These are phyloP conservation scores for Jamesozyma hellenica DNA, from an alignment of 805 yeast species.

Conservation along the genomic window DNA sequence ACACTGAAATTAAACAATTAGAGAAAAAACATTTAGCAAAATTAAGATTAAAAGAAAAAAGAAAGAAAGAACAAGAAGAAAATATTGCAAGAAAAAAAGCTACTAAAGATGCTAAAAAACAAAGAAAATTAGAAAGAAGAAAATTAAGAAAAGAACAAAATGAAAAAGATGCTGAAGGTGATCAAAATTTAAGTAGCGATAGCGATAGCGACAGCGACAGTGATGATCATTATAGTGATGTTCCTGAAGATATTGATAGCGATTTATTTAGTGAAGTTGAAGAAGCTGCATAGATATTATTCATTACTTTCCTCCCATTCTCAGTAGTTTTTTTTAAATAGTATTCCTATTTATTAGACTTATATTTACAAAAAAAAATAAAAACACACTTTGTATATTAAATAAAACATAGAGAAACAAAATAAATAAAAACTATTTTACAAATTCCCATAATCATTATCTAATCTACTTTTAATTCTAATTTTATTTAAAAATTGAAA, in stretches of 20 bases:
- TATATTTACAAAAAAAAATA: too few species aligned
- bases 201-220: conserved; percentile 26
- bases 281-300: conserved; percentile 8
- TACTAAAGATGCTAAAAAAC: conserved; percentile 61
- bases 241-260: conserved; percentile 38
- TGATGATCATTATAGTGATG: conserved; percentile 30
- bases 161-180: conserved; percentile 20
- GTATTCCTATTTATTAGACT: too few species aligned
- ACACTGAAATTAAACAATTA: conserved; percentile 46
- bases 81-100: conserved; percentile 69
- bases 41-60: conserved; percentile 52
- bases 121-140: conserved; percentile 51
- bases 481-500: conserved; percentile 6
- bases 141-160: conserved; percentile 25
- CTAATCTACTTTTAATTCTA: conserved; percentile 6
- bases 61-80: conserved; percentile 70
- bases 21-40: conserved; percentile 59
- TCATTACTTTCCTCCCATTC: too few species aligned
- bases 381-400: too few species aligned
- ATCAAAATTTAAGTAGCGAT: conserved; percentile 19
- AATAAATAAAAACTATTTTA: too few species aligned
- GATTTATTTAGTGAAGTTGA: conserved; percentile 39
- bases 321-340: too few species aligned
- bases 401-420: too few species aligned
- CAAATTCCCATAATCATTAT: conserved; percentile 5